These are phyloP conservation scores for Trichoderma asperellum DNA, from an alignment of 2,329 filamentous ascomycete species.

Conservation along the genomic window DNA sequence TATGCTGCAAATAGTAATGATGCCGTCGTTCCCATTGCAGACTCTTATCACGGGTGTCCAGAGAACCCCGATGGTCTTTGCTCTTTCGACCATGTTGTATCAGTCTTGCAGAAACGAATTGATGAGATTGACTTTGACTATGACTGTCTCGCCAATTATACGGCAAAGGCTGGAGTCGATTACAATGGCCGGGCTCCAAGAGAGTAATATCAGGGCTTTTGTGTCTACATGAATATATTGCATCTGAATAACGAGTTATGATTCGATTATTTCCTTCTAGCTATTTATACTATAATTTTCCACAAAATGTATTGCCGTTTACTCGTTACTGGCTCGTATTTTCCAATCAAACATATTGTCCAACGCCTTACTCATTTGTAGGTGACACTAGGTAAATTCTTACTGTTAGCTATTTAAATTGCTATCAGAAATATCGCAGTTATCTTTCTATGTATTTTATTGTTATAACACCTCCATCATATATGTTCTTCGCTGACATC, in stretches of 20 bases:
- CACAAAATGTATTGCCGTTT: not conserved
- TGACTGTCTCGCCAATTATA: constrained; percentile 1
- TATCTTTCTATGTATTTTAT: not conserved
- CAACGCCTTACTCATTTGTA: not conserved
- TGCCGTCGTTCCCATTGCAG: not conserved
- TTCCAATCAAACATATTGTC: not conserved
- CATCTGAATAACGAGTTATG: not conserved
- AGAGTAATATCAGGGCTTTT: not conserved
- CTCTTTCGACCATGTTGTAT: not conserved
- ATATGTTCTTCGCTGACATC: not conserved
- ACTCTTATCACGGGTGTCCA: not conserved
- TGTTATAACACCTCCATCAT: not conserved
- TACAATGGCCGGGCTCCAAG: not conserved
- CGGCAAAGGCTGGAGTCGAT: not conserved
- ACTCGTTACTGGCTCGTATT: not conserved
- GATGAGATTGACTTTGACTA: constrained; percentile 2
- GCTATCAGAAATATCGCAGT: not conserved
- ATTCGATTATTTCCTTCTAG: not conserved
- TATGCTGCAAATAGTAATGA: not conserved
- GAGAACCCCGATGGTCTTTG: not conserved
- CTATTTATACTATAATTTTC: not conserved
- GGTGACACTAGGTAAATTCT: not conserved
- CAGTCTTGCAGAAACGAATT: not conserved
- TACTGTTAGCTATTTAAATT: not conserved
- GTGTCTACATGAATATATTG: too few relatives aligned